Evolutionary conservation across 371 early-diverging fungal genomes (phyloP).

Genomic region (Mucor racemosus): DNA sequence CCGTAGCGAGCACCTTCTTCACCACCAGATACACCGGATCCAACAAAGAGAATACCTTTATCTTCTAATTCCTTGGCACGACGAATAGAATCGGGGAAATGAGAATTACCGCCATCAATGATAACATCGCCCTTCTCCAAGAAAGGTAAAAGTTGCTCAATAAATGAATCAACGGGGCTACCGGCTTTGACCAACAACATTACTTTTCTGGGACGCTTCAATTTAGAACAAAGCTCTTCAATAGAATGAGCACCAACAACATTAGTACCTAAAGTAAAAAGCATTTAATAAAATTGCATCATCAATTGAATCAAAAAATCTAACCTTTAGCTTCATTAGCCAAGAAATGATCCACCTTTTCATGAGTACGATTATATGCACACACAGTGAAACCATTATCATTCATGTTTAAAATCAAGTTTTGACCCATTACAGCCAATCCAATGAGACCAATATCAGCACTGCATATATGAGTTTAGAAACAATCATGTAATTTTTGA

Average conservation of each 20-base stretch:
- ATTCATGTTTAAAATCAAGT: conserved; percentile 97
- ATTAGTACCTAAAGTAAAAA: conserved; percentile 67
- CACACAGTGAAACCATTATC: conserved; percentile 93
- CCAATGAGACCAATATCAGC: conserved; percentile 99
- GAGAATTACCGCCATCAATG: conserved; percentile 99
- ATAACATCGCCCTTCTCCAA: conserved; percentile 94
- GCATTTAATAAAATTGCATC: background rate
- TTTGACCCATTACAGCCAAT: conserved; percentile 99
- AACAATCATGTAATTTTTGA: background rate
- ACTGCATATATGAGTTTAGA: conserved; percentile 40
- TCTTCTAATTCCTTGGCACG: conserved; percentile 83
- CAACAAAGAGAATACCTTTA: conserved; percentile 93
- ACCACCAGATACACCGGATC: conserved; percentile 99
- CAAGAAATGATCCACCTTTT: conserved; percentile 94
- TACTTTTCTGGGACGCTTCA: conserved; percentile 95
- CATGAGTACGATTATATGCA: conserved; percentile 96
- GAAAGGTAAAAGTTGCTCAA: conserved; percentile 83
- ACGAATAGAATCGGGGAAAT: conserved; percentile 96
- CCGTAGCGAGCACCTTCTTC: conserved; percentile 99
- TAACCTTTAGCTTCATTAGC: conserved; percentile 93
- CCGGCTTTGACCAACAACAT: conserved; percentile 99
- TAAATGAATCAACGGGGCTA: conserved; percentile 92
- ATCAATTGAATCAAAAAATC: background rate
- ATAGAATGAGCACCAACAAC: conserved; percentile 92
- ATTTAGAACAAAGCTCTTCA: conserved; percentile 87